phyloP scores from a whole-genome alignment of 2,329 filamentous ascomycete species.

The Apiospora saccharicola region DNA sequence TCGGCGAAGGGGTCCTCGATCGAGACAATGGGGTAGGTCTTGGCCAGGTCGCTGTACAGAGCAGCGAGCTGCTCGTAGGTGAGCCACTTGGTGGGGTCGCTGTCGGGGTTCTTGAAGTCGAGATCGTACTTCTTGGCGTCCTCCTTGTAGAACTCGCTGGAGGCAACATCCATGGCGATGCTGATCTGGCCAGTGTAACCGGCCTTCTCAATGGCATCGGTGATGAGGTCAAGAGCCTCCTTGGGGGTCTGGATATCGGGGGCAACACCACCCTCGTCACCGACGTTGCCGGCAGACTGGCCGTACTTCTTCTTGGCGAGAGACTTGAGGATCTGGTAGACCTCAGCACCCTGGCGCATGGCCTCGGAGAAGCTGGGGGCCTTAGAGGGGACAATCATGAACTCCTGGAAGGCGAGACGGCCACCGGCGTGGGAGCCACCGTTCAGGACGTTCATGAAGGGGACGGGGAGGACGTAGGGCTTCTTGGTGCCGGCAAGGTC shows the following conservation, averaged over 20 bases:
- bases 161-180: constrained; percentile 99
- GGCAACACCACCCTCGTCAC: constrained; percentile 99
- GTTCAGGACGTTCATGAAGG: constrained; percentile 94
- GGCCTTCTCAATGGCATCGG: constrained; percentile 89
- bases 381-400: constrained; percentile 89
- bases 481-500: constrained; percentile 90
- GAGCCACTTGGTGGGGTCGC: constrained; percentile 96
- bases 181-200: constrained; percentile 96
- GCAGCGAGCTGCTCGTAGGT: constrained; percentile 97
- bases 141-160: constrained; percentile 98
- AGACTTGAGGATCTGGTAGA: constrained; percentile 97
- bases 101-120: constrained; percentile 99
- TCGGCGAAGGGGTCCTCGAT: constrained; percentile 99
- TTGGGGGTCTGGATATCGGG: constrained; percentile 97
- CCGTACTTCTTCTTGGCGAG: constrained; percentile 99
- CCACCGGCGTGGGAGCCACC: constrained; percentile 96
- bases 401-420: constrained; percentile 93
- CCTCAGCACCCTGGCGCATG: constrained; percentile 94
- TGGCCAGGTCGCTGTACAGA: constrained; percentile 84
- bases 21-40: constrained; percentile 98
- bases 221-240: constrained; percentile 97
- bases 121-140: constrained; percentile 99
- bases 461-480: constrained; percentile 87
- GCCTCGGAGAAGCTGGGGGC: constrained; percentile 94
- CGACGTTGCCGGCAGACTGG: constrained; percentile 97